Evolutionary conservation across 1,284 basidiomycete species (phyloP).

Genomic region (Trichosporon coremiiforme): DNA sequence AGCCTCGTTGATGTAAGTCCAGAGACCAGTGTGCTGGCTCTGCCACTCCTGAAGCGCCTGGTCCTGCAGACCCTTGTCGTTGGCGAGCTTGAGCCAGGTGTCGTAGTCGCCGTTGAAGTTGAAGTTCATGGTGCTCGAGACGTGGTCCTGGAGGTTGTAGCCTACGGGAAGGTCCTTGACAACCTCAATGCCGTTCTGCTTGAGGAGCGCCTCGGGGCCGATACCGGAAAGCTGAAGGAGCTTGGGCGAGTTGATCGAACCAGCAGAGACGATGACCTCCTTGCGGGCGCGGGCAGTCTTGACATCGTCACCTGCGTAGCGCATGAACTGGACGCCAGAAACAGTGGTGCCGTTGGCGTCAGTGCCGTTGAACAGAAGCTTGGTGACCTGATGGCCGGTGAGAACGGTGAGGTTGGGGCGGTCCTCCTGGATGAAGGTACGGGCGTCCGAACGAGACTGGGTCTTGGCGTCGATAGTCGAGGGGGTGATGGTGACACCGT

Average conservation of each 20-base stretch:
- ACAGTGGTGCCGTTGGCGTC: slow-evolving; percentile 57
- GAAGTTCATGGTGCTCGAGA: slow-evolving; percentile 44
- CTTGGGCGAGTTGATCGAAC: slow-evolving; percentile 26
- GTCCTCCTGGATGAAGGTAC: slow-evolving; percentile 66
- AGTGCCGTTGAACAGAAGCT: slow-evolving; percentile 64
- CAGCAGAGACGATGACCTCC: slow-evolving; percentile 28
- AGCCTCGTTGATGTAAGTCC: slow-evolving; percentile 57
- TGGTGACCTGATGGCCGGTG: too few species aligned
- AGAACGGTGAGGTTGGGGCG: slow-evolving; percentile 69
- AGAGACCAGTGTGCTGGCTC: slow-evolving; percentile 42
- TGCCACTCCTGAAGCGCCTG: slow-evolving; percentile 41
- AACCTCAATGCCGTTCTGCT: slow-evolving; percentile 29
- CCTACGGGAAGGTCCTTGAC: slow-evolving; percentile 35
- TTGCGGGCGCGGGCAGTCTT: slow-evolving; percentile 24
- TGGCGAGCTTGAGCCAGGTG: slow-evolving; percentile 51
- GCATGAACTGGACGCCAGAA: slow-evolving; percentile 64
- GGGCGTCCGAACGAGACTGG: slow-evolving; percentile 67
- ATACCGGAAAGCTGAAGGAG: slow-evolving; percentile 33
- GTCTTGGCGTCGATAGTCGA: slow-evolving; percentile 68
- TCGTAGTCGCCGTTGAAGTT: slow-evolving; percentile 25
- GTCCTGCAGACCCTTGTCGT: slow-evolving; percentile 36
- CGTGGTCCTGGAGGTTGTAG: slow-evolving; percentile 42
- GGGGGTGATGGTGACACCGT: slow-evolving; percentile 60
- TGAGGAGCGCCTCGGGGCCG: slow-evolving; percentile 26
- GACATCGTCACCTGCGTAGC: slow-evolving; percentile 42